Evolutionary conservation across 2,329 filamentous ascomycete species (phyloP).

Genomic region (Xylaria sp.): DNA sequence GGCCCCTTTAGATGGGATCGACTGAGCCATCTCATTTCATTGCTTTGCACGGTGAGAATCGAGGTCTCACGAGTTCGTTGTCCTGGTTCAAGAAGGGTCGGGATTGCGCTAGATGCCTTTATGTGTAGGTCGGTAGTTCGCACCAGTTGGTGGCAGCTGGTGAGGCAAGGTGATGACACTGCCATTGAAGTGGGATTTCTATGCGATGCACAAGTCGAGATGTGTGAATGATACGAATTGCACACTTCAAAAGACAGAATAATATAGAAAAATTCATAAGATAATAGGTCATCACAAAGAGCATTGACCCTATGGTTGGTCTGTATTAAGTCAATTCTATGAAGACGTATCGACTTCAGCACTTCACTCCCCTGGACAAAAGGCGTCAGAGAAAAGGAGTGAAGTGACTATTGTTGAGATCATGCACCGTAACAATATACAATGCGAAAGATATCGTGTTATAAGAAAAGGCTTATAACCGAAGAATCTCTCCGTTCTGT

Average conservation of each 20-base stretch:
- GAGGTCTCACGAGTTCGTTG: neutral
- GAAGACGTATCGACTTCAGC: too few species aligned
- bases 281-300: neutral
- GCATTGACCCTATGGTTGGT: neutral
- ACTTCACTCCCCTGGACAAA: neutral
- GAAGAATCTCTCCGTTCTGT: slow-evolving; percentile 47
- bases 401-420: neutral
- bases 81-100: neutral
- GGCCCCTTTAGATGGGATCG: slow-evolving; percentile 2
- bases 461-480: slow-evolving; percentile 34
- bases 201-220: neutral
- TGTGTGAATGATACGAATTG: too few species aligned
- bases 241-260: too few species aligned
- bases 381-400: neutral
- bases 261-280: too few species aligned
- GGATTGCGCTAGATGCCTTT: neutral
- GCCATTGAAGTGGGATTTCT: neutral
- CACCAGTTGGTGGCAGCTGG: neutral
- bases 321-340: neutral
- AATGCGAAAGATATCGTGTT: neutral
- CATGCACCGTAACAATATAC: neutral
- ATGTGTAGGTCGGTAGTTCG: neutral
- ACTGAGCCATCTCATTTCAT: slow-evolving; percentile 18
- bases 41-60: slow-evolving; percentile 5
- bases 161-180: neutral